Evolutionary conservation across 805 yeast genomes (phyloP).

Genomic region (Kodamaea fukazawae): DNA sequence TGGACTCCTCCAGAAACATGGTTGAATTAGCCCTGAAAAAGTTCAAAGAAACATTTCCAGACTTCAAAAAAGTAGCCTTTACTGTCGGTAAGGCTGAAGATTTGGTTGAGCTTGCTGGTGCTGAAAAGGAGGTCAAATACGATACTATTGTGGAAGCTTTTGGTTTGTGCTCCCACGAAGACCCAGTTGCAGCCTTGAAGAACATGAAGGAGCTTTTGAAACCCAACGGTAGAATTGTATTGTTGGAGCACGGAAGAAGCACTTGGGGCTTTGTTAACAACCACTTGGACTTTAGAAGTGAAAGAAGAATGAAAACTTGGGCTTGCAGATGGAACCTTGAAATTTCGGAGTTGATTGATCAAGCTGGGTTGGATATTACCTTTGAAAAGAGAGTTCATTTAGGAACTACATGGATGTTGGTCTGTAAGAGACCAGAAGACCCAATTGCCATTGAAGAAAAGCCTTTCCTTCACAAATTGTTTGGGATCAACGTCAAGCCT

Average conservation of each 20-base stretch:
- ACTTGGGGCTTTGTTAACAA: conserved; percentile 73
- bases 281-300: conserved; percentile 79
- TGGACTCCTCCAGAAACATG: conserved; percentile 86
- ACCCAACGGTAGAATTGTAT: conserved; percentile 85
- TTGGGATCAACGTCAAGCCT: conserved; percentile 34
- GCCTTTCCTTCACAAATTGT: conserved; percentile 40
- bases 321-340: conserved; percentile 98
- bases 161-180: conserved; percentile 94
- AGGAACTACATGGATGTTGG: conserved; percentile 88
- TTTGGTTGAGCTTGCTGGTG: conserved; percentile 53
- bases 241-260: conserved; percentile 92
- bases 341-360: conserved; percentile 80
- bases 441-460: conserved; percentile 44
- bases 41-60: conserved; percentile 66
- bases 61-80: conserved; percentile 71
- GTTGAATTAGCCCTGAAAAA: conserved; percentile 74
- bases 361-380: conserved; percentile 79
- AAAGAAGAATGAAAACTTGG: conserved; percentile 82
- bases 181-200: conserved; percentile 78
- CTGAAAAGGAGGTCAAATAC: conserved; percentile 51
- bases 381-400: conserved; percentile 79
- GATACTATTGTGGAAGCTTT: conserved; percentile 93
- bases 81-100: conserved; percentile 91
- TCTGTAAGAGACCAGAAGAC: conserved; percentile 74
- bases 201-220: conserved; percentile 71